Evolutionary conservation across 164 flowering plant species (phyloP), one percentile per base, ranked within the genome.

Genomic region (Nymphaea colorata): DNA sequence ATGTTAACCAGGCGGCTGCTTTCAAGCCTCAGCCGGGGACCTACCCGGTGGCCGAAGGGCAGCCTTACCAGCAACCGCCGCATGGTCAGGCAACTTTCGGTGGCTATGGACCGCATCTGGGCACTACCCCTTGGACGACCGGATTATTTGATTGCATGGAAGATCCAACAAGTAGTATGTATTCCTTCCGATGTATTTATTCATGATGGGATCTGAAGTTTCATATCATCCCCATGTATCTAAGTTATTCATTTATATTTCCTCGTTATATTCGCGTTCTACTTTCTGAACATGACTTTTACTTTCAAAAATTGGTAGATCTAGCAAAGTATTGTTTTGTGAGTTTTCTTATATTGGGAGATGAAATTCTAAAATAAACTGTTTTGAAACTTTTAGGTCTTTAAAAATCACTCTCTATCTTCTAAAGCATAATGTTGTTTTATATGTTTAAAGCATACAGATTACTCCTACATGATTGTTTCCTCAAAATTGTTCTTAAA

Each of bases 121-220:
- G 44, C 42, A 17, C 65, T 1, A 62, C 41, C 47, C 43, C 14
- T 4, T 81, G 84, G 84, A 74, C 47, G 14, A 75, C 80, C 17
- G 82, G 79, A 11, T 69, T 82, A 0, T 82, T 79, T 59, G 82
- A 77, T 25, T 80, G 80, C 81, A 77, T 82, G 81, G 79, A 82
- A 0, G 82, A 82, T 62, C 83, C 83, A 6, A 68, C 62, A 25
- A 80, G 77, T 43, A 80, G 86, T 82, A 44, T 61, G 16, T 15
- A 4, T 41, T 41, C 43, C 4, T 67, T 12, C n/a, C 42, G 3
- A 5, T 66, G 17, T 17, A 2, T 66, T 65, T 4, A 0, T 44
- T n/a, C 4, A 12, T 43, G 36, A 25, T 25, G 36, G 1, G 36
- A 25, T 25, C 16, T 64, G 18, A 64, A 17, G 42, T 41, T 36